Evolutionary conservation across 257 asterid genomes (phyloP).

Genomic region (Solanum piurae): DNA sequence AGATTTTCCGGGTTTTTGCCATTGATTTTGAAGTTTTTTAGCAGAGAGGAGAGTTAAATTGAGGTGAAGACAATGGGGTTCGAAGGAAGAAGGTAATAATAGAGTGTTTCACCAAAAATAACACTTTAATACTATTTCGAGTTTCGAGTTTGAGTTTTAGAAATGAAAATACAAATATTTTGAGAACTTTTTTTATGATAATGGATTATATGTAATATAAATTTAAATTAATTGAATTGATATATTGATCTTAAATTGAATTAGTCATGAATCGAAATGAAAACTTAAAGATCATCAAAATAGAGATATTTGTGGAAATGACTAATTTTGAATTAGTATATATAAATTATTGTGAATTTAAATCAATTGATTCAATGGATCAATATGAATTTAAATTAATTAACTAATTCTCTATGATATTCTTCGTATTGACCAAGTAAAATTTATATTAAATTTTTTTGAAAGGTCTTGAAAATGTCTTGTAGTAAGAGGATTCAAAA

Average conservation of each 20-base stretch:
- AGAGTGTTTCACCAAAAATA: neutral
- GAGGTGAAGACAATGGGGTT: neutral
- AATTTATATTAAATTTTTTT: neutral
- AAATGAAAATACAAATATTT: too few relatives aligned
- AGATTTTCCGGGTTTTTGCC: neutral
- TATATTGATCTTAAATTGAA: neutral
- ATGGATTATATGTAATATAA: too few relatives aligned
- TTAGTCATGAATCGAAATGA: neutral
- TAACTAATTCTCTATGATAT: neutral
- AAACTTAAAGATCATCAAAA: neutral
- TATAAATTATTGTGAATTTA: neutral
- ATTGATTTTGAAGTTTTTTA: neutral
- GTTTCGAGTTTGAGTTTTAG: neutral
- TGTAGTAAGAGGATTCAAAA: neutral
- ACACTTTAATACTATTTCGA: neutral
- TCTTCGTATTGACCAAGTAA: neutral
- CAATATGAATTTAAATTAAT: fast-evolving
- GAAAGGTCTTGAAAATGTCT: neutral
- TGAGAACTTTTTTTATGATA: fast-evolving
- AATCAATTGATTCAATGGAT: neutral
- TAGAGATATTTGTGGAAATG: neutral
- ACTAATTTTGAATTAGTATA: too few relatives aligned
- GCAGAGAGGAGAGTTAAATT: neutral
- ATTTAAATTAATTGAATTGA: too few relatives aligned
- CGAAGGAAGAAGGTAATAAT: neutral